Percentiles rank a stretch among this genome's conserved stretches.
These are phyloP conservation scores for Candida insectorum DNA, from an alignment of 805 yeast genomes.

Conservation along the genomic window DNA sequence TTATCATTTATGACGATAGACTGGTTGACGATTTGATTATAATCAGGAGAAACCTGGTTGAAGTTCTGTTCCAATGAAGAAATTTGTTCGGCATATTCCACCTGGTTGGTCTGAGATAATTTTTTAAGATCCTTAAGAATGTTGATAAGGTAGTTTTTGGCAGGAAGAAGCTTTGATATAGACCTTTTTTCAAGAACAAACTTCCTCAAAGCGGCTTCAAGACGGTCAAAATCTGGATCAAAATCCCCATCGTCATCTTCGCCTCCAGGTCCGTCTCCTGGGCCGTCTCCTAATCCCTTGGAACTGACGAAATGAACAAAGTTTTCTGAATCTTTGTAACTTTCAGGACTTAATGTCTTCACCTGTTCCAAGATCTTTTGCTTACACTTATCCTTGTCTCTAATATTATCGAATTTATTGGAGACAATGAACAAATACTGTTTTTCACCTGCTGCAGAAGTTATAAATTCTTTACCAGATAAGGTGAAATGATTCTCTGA, in stretches of 20 bases:
- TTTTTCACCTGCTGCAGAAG: conserved; percentile 87
- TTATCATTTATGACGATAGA: conserved; percentile 55
- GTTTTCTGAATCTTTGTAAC: conserved; percentile 81
- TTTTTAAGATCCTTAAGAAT: conserved; percentile 60
- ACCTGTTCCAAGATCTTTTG: conserved; percentile 80
- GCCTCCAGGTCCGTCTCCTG: conserved; percentile 20
- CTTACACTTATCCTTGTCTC: conserved; percentile 76
- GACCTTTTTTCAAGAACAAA: conserved; percentile 89
- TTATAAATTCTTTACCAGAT: conserved; percentile 89
- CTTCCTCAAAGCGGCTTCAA: conserved; percentile 80
- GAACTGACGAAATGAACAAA: conserved; percentile 92
- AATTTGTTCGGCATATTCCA: conserved; percentile 49
- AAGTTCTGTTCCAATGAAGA: conserved; percentile 29
- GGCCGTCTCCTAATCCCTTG: conserved; percentile 28
- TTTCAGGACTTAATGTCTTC: conserved; percentile 80
- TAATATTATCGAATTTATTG: conserved; percentile 84
- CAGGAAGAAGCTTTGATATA: conserved; percentile 85
- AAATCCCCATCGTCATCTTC: conserved; percentile 25
- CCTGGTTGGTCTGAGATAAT: conserved; percentile 61
- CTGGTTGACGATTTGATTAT: conserved; percentile 48
- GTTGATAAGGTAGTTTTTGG: conserved; percentile 78
- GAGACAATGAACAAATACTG: conserved; percentile 91
- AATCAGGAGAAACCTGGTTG: conserved; percentile 60
- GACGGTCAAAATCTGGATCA: conserved; percentile 63
- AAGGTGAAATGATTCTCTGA: conserved; percentile 95